A percentile compares a stretch with the other conserved stretches of the same genome.
phyloP scores from a whole-genome alignment of 2,329 filamentous ascomycete species.

The Rhexocercosporidium sp. region DNA sequence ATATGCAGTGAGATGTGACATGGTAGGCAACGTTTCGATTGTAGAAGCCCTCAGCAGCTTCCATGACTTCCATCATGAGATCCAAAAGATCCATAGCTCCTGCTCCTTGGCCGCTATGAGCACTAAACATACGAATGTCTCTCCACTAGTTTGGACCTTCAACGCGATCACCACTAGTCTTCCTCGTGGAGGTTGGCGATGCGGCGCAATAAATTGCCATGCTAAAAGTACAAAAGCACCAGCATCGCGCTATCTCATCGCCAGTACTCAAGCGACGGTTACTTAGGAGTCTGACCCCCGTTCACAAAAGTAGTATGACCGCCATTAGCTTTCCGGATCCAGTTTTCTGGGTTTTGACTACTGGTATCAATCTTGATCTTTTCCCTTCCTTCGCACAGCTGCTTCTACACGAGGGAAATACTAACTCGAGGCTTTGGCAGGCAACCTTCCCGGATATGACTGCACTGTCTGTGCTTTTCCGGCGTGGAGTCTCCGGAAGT shows the following conservation, averaged over 20 bases:
- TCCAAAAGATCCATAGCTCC: not conserved
- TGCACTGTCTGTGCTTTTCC: not conserved
- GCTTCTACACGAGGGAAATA: too few species aligned
- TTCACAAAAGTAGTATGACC: too few species aligned
- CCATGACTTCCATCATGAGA: slow-evolving; percentile 15
- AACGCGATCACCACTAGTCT: not conserved
- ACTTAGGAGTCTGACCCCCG: too few species aligned
- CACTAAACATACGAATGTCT: not conserved
- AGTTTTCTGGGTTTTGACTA: not conserved
- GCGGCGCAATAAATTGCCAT: not conserved
- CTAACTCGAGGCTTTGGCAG: too few species aligned
- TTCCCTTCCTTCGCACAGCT: too few species aligned
- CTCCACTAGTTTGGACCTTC: not conserved
- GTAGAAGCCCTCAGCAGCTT: slow-evolving; percentile 23
- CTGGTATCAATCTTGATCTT: too few species aligned
- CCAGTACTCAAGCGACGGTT: too few species aligned
- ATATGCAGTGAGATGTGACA: slow-evolving; percentile 10
- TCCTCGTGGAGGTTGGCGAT: not conserved
- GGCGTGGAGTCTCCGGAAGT: not conserved
- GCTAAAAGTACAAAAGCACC: not conserved
- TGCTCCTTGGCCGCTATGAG: not conserved
- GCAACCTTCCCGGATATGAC: not conserved
- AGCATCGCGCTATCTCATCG: not conserved
- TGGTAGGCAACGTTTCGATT: slow-evolving; percentile 25
- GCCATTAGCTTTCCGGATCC: not conserved